Percentiles rank a stretch among this genome's conserved stretches.
These are phyloP conservation scores for Umbilicus rupestris DNA, from an alignment of 164 flowering plant species.

Conservation along the genomic window DNA sequence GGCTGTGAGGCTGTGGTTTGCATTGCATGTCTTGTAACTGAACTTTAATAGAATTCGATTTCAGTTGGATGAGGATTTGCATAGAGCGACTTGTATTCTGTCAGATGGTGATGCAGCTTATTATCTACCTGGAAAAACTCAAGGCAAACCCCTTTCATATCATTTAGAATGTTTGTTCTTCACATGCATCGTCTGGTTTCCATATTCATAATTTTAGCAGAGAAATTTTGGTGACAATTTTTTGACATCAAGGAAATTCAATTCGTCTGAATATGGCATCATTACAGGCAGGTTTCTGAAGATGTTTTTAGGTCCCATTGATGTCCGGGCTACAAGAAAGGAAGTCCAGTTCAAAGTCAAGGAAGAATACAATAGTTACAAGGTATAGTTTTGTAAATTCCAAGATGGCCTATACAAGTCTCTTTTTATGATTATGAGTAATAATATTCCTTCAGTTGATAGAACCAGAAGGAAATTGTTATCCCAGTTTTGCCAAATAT, in stretches of 20 bases:
- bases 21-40: not conserved
- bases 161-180: not conserved
- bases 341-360: constrained; percentile 86
- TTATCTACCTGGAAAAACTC: constrained; percentile 34
- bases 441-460: not conserved
- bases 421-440: not conserved
- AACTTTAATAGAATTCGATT: not conserved
- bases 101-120: constrained; percentile 40
- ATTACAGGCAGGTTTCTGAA: constrained; percentile 55
- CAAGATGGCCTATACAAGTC: not conserved
- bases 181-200: not conserved
- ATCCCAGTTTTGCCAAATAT: not conserved
- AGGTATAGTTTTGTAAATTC: constrained; percentile 28
- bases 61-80: constrained; percentile 40
- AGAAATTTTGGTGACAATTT: not conserved
- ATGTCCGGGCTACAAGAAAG: constrained; percentile 74
- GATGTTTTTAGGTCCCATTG: constrained; percentile 93
- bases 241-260: not conserved
- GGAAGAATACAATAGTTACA: constrained; percentile 88
- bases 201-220: not conserved
- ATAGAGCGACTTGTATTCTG: constrained; percentile 27
- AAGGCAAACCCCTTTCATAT: constrained; percentile 19
- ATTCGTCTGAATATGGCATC: not conserved
- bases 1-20: too few species aligned
- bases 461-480: not conserved